A percentile compares a stretch with the other conserved stretches of the same genome.
Evolutionary conservation across 2,329 filamentous ascomycete species (phyloP).

Genomic region (Macrophomina phaseolina): DNA sequence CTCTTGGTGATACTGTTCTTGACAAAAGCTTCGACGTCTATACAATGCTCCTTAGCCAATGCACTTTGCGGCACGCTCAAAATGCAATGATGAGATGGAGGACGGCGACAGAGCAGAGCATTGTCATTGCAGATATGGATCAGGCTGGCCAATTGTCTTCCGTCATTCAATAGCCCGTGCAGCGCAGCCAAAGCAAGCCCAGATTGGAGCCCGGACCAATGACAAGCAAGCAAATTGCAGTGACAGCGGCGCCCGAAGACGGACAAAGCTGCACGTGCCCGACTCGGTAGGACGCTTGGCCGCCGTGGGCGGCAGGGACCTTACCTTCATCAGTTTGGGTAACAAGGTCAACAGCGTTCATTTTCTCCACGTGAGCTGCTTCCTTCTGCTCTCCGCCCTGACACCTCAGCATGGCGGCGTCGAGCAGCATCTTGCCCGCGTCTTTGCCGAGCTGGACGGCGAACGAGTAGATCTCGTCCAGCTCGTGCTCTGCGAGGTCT

Average conservation of each 20-base stretch:
- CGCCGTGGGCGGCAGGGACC: neutral
- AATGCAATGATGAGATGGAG: neutral
- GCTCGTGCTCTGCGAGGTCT: constrained; percentile 5
- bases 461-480: constrained; percentile 65
- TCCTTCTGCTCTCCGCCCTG: constrained; percentile 41
- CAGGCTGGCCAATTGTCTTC: neutral
- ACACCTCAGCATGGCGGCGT: constrained; percentile 65
- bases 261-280: constrained; percentile 17
- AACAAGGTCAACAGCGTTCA: constrained; percentile 77
- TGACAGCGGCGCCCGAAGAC: constrained; percentile 25
- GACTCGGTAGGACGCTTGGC: neutral
- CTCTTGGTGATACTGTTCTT: constrained; percentile 61
- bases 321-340: constrained; percentile 76
- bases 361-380: constrained; percentile 66
- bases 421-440: constrained; percentile 71
- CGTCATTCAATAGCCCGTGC: neutral
- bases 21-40: constrained; percentile 76
- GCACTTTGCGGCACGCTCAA: neutral
- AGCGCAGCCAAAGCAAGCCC: neutral
- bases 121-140: neutral
- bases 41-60: constrained; percentile 24
- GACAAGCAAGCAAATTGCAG: constrained; percentile 24
- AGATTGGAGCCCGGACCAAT: constrained; percentile 4
- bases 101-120: neutral
- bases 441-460: constrained; percentile 72